Base-by-base conservation (phyloP, 129 eudicot genomes). In the Chrysanthemum seticuspe region DNA sequence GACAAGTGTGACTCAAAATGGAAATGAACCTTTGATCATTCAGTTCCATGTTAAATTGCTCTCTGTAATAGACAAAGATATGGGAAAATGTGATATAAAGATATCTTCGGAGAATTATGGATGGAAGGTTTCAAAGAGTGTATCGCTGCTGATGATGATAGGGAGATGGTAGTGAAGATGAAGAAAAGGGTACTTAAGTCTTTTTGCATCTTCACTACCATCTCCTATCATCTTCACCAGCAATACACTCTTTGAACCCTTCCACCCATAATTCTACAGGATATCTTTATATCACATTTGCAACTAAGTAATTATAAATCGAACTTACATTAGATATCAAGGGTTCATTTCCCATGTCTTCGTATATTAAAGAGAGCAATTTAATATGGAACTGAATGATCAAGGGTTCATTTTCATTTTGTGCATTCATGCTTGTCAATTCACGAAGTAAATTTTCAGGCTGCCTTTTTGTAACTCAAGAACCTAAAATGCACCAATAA, bases 1-100 rank as follows among this genome's bases (percentile, higher is more conserved):
- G 70, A 67, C 74, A 62, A 21, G 71, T 4, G 62, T 16, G 47
- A 64, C 64, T 53, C 67, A 71, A 65, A 68, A 70, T 58, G 77
- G 66, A 49, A 14, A 36, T 27, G 77, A 68, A 48, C 62, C 78
- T 1, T 75, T 82, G 67, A 56, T 72, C 60, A 80, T 74, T 47
- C 76, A 45, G 76, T 74, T 87, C 59, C 86, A 82, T 76, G 65
- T 69, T 56, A 86, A 74, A 72, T 70, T 87, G 73, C 80, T 87
- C 63, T 68, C 87, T 51, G 36, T 82, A 29, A 78, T 83, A 18
- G 80, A 65, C 51, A 72, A 74, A 58, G 77, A 80, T 70, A 50
- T 71, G 25, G 13, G 48, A 13, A 2, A 31, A 80, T 27, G 29
- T 27, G 29, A 27, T 52, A 78, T 44, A 57, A 23, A 84, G 88